phyloP scores from a whole-genome alignment of 108 stramenopile species.

The Nitzschia putrida region DNA sequence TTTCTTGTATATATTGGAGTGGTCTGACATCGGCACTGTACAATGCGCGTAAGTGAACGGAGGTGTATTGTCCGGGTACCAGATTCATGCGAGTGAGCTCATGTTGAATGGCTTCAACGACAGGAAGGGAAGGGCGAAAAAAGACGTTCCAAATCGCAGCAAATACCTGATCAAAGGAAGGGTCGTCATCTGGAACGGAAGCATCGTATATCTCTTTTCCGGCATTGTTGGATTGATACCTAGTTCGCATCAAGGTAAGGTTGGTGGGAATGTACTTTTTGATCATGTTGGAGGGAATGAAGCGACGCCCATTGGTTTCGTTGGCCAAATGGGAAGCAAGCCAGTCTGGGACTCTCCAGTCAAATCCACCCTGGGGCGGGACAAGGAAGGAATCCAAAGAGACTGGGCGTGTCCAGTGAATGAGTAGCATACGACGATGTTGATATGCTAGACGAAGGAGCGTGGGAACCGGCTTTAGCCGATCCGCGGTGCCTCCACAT shows the following conservation, averaged over 20 bases:
- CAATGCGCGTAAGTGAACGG: slow-evolving; percentile 48
- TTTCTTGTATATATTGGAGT: background rate
- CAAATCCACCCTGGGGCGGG: slow-evolving; percentile 46
- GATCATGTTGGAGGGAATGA: slow-evolving; percentile 10
- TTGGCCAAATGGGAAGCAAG: slow-evolving; percentile 13
- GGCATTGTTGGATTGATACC: slow-evolving; percentile 28
- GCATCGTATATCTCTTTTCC: background rate
- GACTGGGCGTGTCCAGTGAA: slow-evolving; percentile 43
- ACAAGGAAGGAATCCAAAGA: slow-evolving; percentile 43
- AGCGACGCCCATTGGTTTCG: slow-evolving; percentile 12
- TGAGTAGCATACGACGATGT: slow-evolving; percentile 37
- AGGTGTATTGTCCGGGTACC: slow-evolving; percentile 40
- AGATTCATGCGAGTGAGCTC: slow-evolving; percentile 27
- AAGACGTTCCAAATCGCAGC: slow-evolving; percentile 24
- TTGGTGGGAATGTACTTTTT: background rate
- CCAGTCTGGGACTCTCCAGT: slow-evolving; percentile 49
- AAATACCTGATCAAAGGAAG: slow-evolving; percentile 36
- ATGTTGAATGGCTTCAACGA: slow-evolving; percentile 27
- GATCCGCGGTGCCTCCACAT: slow-evolving; percentile 47
- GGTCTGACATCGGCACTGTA: slow-evolving; percentile 32
- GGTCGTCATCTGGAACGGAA: background rate
- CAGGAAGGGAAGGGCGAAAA: slow-evolving; percentile 43
- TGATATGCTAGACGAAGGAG: slow-evolving; percentile 32
- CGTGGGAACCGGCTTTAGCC: slow-evolving; percentile 35
- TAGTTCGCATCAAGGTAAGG: slow-evolving; percentile 16